These are phyloP conservation scores for Brassica juncea DNA, from an alignment of 345 rosid species.

Conservation along the genomic window DNA sequence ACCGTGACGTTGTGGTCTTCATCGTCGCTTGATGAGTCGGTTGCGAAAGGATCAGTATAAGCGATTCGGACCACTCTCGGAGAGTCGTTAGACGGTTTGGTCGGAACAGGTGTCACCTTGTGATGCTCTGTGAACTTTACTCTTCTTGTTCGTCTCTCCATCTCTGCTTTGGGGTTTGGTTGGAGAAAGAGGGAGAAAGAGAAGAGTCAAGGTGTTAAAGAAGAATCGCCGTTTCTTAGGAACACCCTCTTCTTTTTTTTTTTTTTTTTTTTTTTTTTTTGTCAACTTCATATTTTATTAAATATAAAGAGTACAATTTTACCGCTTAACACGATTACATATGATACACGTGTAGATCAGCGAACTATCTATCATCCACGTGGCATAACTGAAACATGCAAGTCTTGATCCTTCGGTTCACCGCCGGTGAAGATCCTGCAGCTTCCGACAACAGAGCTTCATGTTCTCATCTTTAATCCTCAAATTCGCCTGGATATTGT, in stretches of 20 bases:
- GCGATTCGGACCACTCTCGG: conserved; percentile 27
- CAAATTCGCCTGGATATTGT: too few relatives aligned
- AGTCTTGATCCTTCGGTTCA: too few relatives aligned
- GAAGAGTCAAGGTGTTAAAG: conserved; percentile 21
- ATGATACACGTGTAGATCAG: too few relatives aligned
- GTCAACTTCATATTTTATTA: neutral
- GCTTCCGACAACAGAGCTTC: too few relatives aligned
- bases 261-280: neutral
- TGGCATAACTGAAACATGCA: too few relatives aligned
- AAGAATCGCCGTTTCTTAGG: conserved; percentile 26
- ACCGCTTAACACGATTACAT: too few relatives aligned
- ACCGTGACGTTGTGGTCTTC: neutral
- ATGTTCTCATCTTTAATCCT: too few relatives aligned
- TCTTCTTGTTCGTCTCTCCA: conserved; percentile 44
- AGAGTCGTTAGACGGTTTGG: conserved; percentile 14
- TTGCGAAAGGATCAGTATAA: conserved; percentile 37
- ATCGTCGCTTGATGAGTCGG: conserved; percentile 39
- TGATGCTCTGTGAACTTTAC: conserved; percentile 37
- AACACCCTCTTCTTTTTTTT: neutral
- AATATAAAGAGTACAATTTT: neutral
- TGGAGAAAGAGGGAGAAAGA: neutral
- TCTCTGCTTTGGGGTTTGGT: neutral
- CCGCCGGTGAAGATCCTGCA: too few relatives aligned
- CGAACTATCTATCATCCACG: too few relatives aligned
- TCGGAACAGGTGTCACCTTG: conserved; percentile 11